A percentile compares a stretch with the other conserved stretches of the same genome.
phyloP scores from a whole-genome alignment of 2,329 filamentous ascomycete species.

The Pseudohalonectria lignicola region DNA sequence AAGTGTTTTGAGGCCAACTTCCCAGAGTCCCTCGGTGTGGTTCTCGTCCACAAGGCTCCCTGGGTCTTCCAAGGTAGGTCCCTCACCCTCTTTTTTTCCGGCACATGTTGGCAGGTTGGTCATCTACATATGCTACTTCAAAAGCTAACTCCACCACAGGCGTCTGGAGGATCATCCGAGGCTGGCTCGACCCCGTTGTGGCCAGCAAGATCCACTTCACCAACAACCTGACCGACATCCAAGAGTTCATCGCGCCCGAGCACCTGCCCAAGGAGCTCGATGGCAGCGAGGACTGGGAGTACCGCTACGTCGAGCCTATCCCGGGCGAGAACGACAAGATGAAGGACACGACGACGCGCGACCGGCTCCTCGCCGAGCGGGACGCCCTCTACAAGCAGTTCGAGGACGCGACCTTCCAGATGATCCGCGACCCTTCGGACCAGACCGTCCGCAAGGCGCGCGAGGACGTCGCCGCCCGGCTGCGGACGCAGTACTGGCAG shows the following conservation, averaged over 20 bases:
- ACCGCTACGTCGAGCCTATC: conserved; percentile 68
- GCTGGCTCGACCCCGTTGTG: conserved; percentile 95
- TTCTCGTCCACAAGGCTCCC: conserved; percentile 90
- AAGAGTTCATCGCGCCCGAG: conserved; percentile 58
- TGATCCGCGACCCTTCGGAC: conserved; percentile 50
- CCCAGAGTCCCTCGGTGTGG: conserved; percentile 79
- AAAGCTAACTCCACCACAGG: conserved; percentile 29
- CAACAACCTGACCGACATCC: conserved; percentile 67
- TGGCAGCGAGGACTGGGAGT: conserved; percentile 76
- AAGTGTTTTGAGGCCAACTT: conserved; percentile 99
- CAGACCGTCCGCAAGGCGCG: conserved; percentile 44
- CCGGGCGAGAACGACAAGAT: conserved; percentile 67
- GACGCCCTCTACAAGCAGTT: conserved; percentile 58
- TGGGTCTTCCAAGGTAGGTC: conserved; percentile 85
- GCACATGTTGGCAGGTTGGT: no score
- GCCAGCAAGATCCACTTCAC: conserved; percentile 91
- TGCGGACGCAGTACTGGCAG: conserved; percentile 75
- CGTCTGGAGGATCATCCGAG: conserved; percentile 92
- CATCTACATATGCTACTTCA: no score
- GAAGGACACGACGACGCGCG: conserved; percentile 51
- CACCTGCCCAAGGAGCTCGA: conserved; percentile 76
- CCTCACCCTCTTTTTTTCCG: no score
- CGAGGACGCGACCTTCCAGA: conserved; percentile 63
- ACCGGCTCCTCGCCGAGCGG: conserved; percentile 53
- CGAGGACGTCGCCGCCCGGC: conserved; percentile 45